phyloP scores from a whole-genome alignment of 176 grass and related monocot genomes.

The Elymus sibiricus region DNA sequence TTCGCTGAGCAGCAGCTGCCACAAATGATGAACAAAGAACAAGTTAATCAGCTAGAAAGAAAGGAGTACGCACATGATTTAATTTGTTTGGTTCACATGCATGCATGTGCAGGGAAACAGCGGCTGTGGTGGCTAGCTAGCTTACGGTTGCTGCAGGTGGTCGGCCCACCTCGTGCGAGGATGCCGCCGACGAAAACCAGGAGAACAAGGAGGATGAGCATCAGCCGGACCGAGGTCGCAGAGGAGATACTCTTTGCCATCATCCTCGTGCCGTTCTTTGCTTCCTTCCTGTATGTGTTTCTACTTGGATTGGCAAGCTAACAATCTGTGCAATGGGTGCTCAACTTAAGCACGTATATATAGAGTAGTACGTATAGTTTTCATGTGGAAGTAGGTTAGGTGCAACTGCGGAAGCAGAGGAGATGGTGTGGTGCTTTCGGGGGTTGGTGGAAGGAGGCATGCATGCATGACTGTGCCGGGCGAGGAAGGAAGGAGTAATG shows the following conservation, averaged over 20 bases:
- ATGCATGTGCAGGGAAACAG: not conserved
- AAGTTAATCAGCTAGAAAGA: not conserved
- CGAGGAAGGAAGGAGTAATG: too few relatives aligned
- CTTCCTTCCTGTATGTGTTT: not conserved
- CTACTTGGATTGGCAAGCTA: too few relatives aligned
- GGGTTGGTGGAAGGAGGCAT: too few relatives aligned
- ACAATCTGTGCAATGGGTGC: too few relatives aligned
- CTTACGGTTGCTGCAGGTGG: not conserved
- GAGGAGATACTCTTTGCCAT: not conserved
- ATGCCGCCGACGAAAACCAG: not conserved
- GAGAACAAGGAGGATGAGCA: not conserved
- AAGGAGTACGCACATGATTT: too few relatives aligned
- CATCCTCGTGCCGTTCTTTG: not conserved
- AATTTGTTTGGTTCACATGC: too few relatives aligned
- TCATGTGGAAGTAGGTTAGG: too few relatives aligned
- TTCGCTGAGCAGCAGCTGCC: not conserved
- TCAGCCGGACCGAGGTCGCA: not conserved
- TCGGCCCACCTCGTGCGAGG: not conserved
- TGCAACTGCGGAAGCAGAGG: too few relatives aligned
- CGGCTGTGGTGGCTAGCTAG: not conserved
- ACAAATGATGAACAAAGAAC: not conserved
- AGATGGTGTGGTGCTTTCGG: too few relatives aligned
- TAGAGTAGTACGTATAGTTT: too few relatives aligned
- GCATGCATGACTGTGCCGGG: too few relatives aligned
- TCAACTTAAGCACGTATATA: not conserved